Conservation (phyloP, 2,329 filamentous ascomycete species). For the Fusarium equiseti region DNA sequence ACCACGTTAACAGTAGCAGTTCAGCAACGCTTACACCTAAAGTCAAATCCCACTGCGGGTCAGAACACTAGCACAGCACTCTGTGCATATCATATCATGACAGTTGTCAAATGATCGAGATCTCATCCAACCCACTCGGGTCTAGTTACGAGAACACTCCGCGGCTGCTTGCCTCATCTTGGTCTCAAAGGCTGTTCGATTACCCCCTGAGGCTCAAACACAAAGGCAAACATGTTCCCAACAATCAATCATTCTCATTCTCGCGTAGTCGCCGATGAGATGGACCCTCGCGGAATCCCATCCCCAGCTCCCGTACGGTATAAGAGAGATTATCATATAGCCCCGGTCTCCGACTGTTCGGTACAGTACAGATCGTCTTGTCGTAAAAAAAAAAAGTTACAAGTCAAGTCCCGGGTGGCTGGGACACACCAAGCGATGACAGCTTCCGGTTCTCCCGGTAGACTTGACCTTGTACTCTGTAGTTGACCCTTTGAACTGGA, state of each 20-base stretch:
- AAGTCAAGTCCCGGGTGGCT: conserved; percentile 31
- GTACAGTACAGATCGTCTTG: conserved; percentile 26
- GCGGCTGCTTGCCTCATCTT: neutral
- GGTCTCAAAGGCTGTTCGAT: neutral
- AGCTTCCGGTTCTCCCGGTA: neutral
- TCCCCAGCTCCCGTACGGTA: conserved; percentile 15
- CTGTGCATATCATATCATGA: neutral
- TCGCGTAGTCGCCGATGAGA: conserved; percentile 13
- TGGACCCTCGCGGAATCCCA: conserved; percentile 1
- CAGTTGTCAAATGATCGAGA: neutral
- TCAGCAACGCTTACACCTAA: neutral
- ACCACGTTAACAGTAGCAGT: neutral
- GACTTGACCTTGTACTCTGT: neutral
- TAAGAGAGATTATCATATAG: conserved; percentile 23
- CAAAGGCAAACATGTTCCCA: neutral
- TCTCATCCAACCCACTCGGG: neutral
- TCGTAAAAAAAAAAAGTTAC: neutral
- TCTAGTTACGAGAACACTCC: neutral
- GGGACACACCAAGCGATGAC: conserved; percentile 34
- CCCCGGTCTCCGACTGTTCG: conserved; percentile 13
- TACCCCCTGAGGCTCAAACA: conserved; percentile 21
- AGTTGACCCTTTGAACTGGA: neutral
- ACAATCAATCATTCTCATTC: neutral
- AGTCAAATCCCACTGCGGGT: neutral
- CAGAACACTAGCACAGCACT: neutral